Evolutionary conservation across 176 grass and related monocot genomes (phyloP).

Genomic region (Bolboschoenus planiculmis): DNA sequence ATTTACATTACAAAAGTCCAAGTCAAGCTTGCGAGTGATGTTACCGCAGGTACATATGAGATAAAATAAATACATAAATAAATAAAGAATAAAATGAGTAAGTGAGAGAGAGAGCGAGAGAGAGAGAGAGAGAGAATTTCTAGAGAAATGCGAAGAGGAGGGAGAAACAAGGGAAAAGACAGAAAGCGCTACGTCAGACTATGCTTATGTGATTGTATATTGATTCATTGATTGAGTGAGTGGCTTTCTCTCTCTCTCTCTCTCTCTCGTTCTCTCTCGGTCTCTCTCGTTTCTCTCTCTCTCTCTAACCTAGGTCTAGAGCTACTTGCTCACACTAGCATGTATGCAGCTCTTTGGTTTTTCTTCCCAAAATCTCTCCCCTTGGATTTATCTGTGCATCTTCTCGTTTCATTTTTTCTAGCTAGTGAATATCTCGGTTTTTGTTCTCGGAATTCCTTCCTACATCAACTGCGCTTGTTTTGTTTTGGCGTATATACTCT

Average conservation of each 20-base stretch:
- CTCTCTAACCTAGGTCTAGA: constrained; percentile 23
- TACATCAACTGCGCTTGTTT: constrained; percentile 33
- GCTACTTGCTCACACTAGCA: constrained; percentile 14
- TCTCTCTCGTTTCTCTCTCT: constrained; percentile 19
- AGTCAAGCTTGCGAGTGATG: background rate
- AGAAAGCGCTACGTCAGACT: constrained; percentile 47
- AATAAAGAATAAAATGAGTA: constrained; percentile 8
- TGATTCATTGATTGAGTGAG: constrained; percentile 7
- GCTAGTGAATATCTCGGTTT: background rate
- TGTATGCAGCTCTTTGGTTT: constrained; percentile 19
- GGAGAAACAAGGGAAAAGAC: constrained; percentile 53
- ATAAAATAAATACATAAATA: background rate
- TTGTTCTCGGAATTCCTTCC: background rate
- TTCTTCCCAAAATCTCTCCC: constrained; percentile 22
- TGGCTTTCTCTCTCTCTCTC: constrained; percentile 14
- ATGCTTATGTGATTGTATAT: background rate
- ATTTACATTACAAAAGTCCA: background rate
- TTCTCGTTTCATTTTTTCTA: background rate
- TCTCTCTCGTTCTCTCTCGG: constrained; percentile 25
- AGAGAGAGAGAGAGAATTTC: constrained; percentile 48
- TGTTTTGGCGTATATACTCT: background rate
- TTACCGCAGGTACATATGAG: background rate
- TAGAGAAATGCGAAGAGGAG: constrained; percentile 32
- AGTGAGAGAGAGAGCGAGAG: constrained; percentile 29
- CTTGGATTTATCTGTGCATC: constrained; percentile 18